Conservation (phyloP, 805 yeast species). For the Candida corydali region DNA sequence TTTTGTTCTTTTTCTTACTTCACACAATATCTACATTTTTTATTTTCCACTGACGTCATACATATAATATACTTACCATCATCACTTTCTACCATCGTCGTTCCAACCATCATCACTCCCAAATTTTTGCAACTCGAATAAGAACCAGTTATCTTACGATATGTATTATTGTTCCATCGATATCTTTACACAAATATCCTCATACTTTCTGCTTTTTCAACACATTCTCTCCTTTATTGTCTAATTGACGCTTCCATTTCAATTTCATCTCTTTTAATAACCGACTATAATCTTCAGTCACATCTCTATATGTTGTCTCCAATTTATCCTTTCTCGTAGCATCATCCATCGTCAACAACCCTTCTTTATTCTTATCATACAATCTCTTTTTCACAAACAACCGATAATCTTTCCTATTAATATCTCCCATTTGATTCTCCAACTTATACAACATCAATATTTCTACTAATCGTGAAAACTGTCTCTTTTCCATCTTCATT, state of each 20-base stretch:
- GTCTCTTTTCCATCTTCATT: conserved; percentile 70
- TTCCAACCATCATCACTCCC: no score
- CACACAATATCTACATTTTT: no score
- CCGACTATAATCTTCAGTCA: conserved; percentile 68
- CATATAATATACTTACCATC: no score
- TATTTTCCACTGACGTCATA: no score
- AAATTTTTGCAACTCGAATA: no score
- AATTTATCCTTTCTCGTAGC: conserved; percentile 64
- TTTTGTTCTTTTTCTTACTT: no score
- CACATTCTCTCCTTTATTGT: background rate
- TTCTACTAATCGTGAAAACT: conserved; percentile 72
- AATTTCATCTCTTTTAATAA: conserved; percentile 38
- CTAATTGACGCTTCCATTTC: conserved; percentile 5
- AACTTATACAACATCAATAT: conserved; percentile 55
- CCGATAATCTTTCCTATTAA: conserved; percentile 41
- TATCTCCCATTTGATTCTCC: conserved; percentile 17
- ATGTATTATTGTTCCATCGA: no score
- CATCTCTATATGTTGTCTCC: conserved; percentile 65
- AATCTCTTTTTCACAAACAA: conserved; percentile 70
- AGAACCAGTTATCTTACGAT: no score
- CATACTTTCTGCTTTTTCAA: background rate
- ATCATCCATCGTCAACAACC: conserved; percentile 61
- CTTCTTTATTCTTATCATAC: conserved; percentile 76
- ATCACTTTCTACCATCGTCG: no score
- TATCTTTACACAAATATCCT: no score